These are phyloP conservation scores for Pythium brachiatum DNA, from an alignment of 352 stramenopile species.

Conservation along the genomic window DNA sequence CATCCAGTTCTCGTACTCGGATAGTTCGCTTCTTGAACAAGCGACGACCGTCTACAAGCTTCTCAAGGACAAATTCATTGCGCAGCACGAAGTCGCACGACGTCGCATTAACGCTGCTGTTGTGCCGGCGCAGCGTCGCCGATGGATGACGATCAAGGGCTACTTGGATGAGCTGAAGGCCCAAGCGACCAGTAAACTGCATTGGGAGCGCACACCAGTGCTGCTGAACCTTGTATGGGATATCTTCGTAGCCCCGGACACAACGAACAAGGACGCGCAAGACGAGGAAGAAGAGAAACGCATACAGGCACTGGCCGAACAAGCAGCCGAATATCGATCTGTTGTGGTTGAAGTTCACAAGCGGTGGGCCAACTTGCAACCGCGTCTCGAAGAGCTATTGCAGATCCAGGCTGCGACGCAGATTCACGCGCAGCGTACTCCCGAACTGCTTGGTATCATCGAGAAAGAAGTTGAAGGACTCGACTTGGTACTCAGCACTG, in stretches of 20 bases:
- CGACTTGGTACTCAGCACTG: slow-evolving; percentile 56
- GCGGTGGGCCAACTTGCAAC: slow-evolving; percentile 71
- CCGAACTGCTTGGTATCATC: slow-evolving; percentile 42
- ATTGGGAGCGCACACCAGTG: slow-evolving; percentile 64
- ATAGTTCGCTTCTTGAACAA: slow-evolving; percentile 62
- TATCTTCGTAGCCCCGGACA: slow-evolving; percentile 51
- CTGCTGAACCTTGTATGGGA: slow-evolving; percentile 71
- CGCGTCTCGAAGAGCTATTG: slow-evolving; percentile 56
- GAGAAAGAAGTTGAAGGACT: slow-evolving; percentile 53
- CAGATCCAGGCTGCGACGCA: slow-evolving; percentile 43
- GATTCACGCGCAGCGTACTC: slow-evolving; percentile 58
- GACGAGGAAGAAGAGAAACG: slow-evolving; percentile 38
- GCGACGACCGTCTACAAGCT: slow-evolving; percentile 61
- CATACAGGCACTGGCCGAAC: slow-evolving; percentile 33
- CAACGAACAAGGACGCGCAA: slow-evolving; percentile 2
- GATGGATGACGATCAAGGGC: slow-evolving; percentile 56
- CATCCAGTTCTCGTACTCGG: slow-evolving; percentile 49
- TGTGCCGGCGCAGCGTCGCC: slow-evolving; percentile 52
- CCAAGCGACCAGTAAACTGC: slow-evolving; percentile 46
- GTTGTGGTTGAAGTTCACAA: slow-evolving; percentile 56
- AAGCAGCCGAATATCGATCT: slow-evolving; percentile 41
- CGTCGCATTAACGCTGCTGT: slow-evolving; percentile 60
- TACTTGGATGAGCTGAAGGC: slow-evolving; percentile 53
- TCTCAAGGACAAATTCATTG: slow-evolving; percentile 61
- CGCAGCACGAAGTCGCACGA: slow-evolving; percentile 49